A percentile compares a stretch with the other conserved stretches of the same genome.
Conservation (phyloP, 2,329 filamentous ascomycete genomes). For the Zymoseptoria tritici region DNA sequence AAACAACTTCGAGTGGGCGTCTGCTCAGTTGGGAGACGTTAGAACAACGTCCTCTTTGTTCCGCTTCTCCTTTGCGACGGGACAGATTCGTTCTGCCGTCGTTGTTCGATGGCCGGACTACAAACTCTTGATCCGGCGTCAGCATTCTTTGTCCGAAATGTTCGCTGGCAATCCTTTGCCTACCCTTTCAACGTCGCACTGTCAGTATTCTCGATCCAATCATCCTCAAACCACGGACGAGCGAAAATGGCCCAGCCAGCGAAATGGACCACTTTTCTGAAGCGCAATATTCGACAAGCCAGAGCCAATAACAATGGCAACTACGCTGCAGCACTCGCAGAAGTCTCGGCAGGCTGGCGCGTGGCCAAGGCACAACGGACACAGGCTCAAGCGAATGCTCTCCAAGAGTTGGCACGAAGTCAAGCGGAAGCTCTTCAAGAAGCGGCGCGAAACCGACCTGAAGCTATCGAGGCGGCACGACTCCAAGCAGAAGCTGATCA, state of each 20-base stretch:
- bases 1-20: background rate
- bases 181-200: background rate
- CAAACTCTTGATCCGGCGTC: background rate
- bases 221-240: background rate
- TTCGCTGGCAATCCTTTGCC: background rate
- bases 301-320: background rate
- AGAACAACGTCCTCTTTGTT: background rate
- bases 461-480: background rate
- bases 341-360: background rate
- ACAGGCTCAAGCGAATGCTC: background rate
- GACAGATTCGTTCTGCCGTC: background rate
- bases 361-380: background rate
- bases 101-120: background rate
- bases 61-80: background rate
- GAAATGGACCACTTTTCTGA: background rate
- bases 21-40: background rate
- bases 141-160: background rate
- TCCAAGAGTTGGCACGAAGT: background rate
- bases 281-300: background rate
- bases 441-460: background rate
- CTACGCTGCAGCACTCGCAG: background rate
- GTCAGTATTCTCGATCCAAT: background rate
- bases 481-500: background rate
- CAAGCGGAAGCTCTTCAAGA: background rate
- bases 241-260: background rate